Evolutionary conservation across 1,284 basidiomycete species (phyloP).

Genomic region (Cystobasidium slooffiae): DNA sequence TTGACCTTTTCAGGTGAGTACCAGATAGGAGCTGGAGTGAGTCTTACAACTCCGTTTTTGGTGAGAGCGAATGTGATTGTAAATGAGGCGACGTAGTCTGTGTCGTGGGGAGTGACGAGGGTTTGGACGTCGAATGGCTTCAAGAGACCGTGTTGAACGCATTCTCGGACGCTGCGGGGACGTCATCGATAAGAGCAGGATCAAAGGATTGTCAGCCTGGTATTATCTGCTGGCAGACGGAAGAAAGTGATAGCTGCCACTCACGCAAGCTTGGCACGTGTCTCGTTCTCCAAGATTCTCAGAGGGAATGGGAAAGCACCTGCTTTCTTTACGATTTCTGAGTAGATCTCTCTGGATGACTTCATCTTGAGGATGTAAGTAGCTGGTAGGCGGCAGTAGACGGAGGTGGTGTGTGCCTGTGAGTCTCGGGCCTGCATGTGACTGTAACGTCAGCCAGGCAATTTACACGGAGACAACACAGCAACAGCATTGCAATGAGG

Average conservation of each 20-base stretch:
- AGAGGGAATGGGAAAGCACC: slow-evolving; percentile 98
- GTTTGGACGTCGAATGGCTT: slow-evolving; percentile 79
- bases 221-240: not conserved
- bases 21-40: slow-evolving; percentile 72
- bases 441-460: not conserved
- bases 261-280: slow-evolving; percentile 79
- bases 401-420: slow-evolving; percentile 32
- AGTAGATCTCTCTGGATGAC: slow-evolving; percentile 90
- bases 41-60: slow-evolving; percentile 54
- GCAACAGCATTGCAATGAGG: no score
- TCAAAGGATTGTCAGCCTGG: not conserved
- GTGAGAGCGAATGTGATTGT: slow-evolving; percentile 51
- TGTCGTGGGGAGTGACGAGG: slow-evolving; percentile 22
- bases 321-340: slow-evolving; percentile 96
- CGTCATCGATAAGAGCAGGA: not conserved
- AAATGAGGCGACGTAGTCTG: slow-evolving; percentile 20
- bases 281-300: slow-evolving; percentile 90
- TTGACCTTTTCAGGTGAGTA: slow-evolving; percentile 88
- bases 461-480: no score
- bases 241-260: not conserved
- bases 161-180: slow-evolving; percentile 77
- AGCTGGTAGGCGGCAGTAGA: slow-evolving; percentile 67
- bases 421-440: slow-evolving; percentile 46
- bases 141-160: slow-evolving; percentile 86
- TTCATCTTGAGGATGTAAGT: slow-evolving; percentile 98